Evolutionary conservation across 495 filamentous ascomycete genomes (phyloP).

Genomic region (Aspergillus mulundensis): DNA sequence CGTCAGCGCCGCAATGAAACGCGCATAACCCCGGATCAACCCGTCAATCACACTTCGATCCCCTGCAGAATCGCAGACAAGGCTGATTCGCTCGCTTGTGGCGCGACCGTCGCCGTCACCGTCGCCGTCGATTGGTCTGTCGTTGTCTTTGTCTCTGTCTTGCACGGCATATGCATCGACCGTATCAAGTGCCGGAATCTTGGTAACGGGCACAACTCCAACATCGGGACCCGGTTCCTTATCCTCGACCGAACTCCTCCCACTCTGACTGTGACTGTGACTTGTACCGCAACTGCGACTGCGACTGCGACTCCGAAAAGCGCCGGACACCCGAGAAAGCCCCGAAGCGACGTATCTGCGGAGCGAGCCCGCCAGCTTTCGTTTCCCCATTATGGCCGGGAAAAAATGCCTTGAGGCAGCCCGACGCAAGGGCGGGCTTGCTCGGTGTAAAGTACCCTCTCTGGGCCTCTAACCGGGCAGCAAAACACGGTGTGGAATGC

Average conservation of each 20-base stretch:
- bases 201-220: constrained; percentile 17
- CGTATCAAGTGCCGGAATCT: constrained; percentile 24
- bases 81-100: constrained; percentile 7
- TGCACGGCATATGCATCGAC: constrained; percentile 22
- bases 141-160: no score
- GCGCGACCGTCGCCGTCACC: no score
- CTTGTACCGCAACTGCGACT: constrained; percentile 12
- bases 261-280: constrained; percentile 4
- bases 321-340: constrained; percentile 13
- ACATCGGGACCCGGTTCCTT: background rate
- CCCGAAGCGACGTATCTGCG: constrained; percentile 17
- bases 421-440: background rate
- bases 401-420: constrained; percentile 1
- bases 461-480: constrained; percentile 1
- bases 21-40: constrained; percentile 20
- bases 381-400: constrained; percentile 4
- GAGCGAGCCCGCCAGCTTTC: constrained; percentile 14
- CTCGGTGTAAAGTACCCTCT: constrained; percentile 1
- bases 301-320: background rate
- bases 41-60: constrained; percentile 7
- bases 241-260: background rate
- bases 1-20: constrained; percentile 20
- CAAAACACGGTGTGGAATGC: constrained; percentile 10
- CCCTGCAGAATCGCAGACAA: constrained; percentile 12
- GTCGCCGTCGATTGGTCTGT: background rate